These are phyloP conservation scores for Petunia hybrid DNA, from an alignment of 305 asterid genomes.

Conservation along the genomic window DNA sequence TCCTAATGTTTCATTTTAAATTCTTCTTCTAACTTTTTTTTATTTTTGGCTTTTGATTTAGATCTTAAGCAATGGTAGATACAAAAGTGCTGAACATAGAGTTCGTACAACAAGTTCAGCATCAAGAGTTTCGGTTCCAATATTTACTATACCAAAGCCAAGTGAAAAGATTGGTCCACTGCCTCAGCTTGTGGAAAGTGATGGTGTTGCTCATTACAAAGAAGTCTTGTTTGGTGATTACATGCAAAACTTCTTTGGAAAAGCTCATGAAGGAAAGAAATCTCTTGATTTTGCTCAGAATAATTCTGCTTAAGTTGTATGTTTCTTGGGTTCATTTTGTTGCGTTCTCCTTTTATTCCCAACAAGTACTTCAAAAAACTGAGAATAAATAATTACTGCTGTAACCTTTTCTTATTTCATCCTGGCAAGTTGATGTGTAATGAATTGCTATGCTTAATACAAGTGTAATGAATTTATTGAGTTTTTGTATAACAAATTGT, in stretches of 20 bases:
- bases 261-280: conserved; percentile 43
- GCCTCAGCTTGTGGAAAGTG: conserved; percentile 41
- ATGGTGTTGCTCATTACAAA: conserved; percentile 40
- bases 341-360: background rate
- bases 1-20: conserved; percentile 16
- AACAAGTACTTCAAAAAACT: background rate
- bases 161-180: conserved; percentile 42
- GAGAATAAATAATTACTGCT: background rate
- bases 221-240: conserved; percentile 39
- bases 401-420: background rate
- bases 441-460: background rate
- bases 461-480: background rate
- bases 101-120: conserved; percentile 40
- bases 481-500: background rate
- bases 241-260: conserved; percentile 40
- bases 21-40: background rate
- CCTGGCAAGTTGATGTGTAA: background rate
- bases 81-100: conserved; percentile 49
- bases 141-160: conserved; percentile 39
- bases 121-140: conserved; percentile 45
- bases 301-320: conserved; percentile 18
- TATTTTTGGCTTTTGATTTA: background rate
- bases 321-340: background rate
- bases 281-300: conserved; percentile 39
- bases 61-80: conserved; percentile 48